Evolutionary conservation across 2,329 filamentous ascomycete species (phyloP).

Genomic region (Sporothrix phasma): DNA sequence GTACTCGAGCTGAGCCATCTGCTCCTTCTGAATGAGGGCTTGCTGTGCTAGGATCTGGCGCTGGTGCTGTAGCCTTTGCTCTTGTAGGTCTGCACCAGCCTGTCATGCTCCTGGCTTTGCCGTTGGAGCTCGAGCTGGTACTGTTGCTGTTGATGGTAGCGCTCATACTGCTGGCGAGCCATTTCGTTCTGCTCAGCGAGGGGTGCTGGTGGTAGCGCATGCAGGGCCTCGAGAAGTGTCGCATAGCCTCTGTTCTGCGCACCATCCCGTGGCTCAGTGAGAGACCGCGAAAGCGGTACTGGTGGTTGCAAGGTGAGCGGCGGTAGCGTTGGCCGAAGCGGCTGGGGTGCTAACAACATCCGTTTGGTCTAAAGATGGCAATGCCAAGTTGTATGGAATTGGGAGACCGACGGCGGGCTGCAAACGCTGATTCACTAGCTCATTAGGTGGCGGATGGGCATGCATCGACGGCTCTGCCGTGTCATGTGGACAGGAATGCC

Average conservation of each 20-base stretch:
- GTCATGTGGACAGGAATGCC: background rate
- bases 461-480: background rate
- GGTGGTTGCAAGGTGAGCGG: background rate
- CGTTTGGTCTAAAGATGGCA: background rate
- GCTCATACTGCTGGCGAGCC: background rate
- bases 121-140: conserved; percentile 5
- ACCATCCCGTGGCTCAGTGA: background rate
- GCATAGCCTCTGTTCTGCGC: background rate
- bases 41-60: background rate
- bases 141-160: background rate
- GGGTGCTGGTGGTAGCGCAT: background rate
- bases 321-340: background rate
- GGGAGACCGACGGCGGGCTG: background rate
- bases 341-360: background rate
- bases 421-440: background rate
- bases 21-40: background rate
- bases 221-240: background rate
- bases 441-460: background rate
- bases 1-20: background rate
- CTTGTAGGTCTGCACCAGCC: background rate
- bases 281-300: background rate
- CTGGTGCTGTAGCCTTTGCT: conserved; percentile 2
- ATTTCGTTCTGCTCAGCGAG: background rate
- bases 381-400: background rate
- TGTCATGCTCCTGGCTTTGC: background rate